phyloP scores from a whole-genome alignment of 768 basidiomycete species.

The Amanita muscaria region DNA sequence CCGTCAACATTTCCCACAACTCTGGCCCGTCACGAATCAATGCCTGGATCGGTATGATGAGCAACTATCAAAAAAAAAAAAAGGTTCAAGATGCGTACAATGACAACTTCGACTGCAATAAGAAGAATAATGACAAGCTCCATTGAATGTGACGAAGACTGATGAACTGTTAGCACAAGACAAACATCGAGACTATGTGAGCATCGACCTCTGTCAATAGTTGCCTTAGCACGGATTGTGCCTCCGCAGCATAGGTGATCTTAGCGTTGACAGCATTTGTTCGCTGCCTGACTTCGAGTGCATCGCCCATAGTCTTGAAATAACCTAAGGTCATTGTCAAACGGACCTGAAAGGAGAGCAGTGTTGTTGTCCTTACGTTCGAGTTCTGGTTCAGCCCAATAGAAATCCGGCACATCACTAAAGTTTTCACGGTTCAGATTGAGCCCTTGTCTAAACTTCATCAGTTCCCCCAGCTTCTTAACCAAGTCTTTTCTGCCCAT shows the following conservation, averaged over 20 bases:
- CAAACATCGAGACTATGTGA: background rate
- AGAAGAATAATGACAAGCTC: conserved; percentile 92
- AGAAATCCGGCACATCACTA: conserved; percentile 83
- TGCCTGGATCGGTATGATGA: conserved; percentile 32
- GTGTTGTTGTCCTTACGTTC: conserved; percentile 69
- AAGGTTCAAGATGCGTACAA: conserved; percentile 58
- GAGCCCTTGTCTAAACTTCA: conserved; percentile 86
- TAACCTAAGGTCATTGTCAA: conserved; percentile 52
- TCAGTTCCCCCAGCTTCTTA: conserved; percentile 84
- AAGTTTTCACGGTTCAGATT: conserved; percentile 89
- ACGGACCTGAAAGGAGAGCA: too few species aligned
- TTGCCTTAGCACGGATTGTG: conserved; percentile 84
- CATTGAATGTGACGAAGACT: conserved; percentile 87
- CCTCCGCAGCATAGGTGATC: conserved; percentile 84
- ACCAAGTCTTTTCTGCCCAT: conserved; percentile 77
- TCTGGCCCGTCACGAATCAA: conserved; percentile 75
- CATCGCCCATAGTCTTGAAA: conserved; percentile 78
- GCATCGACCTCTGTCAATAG: conserved; percentile 70
- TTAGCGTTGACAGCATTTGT: conserved; percentile 84
- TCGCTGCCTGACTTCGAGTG: conserved; percentile 79
- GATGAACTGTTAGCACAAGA: conserved; percentile 27
- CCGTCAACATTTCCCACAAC: conserved; percentile 50
- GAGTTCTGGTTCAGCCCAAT: conserved; percentile 89
- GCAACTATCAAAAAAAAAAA: conserved; percentile 2
- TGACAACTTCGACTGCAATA: conserved; percentile 91